Evolutionary conservation across 1,139 yeast genomes (phyloP), one percentile per base, ranked within the genome.

Genomic region (Taphrina confusa): DNA sequence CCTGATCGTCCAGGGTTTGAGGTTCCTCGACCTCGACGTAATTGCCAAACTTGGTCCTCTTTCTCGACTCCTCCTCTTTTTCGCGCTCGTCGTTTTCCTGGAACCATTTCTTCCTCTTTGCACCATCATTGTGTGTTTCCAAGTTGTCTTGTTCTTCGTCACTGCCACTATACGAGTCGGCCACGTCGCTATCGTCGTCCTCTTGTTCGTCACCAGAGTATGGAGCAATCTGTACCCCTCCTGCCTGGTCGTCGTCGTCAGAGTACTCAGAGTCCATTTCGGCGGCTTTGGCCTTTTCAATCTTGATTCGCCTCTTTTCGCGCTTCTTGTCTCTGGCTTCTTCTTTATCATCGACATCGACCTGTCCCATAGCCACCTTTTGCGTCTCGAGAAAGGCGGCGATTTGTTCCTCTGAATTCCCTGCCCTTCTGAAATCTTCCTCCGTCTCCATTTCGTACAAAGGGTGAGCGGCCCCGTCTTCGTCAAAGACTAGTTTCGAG

Each of bases 371-470:
- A 5, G 75, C 77, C 65, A 80, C 81, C 42, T 82, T 70, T 72
- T 91, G 97, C 66, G 80, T 80, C 12, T 67, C 72, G 51, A 92
- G 81, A 68, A 83, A 94, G 63, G 82, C 79, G 36, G 77, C 73
- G 73, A 87, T 87, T 73, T 88, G 95, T 3, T 71, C 73, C 55
- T 75, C 75, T 0, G 92, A 91, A 68, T 82, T 87, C 57, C 97
- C 97, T 28, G 79, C 82, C 65, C 80, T 82, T 65, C 74, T 80
- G 80, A 94, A 92, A 64, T 87, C 95, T 50, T 84, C 95, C 72
- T 90, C 97, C 66, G 85, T 89, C 70, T 89, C 92, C 63, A 92
- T 78, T 73, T 92, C 97, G 70, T 92, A 92, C 12, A 91, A 77
- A 12, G 95, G 87, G 73, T 91, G 97, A 0, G 97, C 84, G 6